Percentiles rank a stretch among this genome's conserved stretches.
Conservation (phyloP, 257 asterid species). For the Dorcoceras hygrometricum region DNA sequence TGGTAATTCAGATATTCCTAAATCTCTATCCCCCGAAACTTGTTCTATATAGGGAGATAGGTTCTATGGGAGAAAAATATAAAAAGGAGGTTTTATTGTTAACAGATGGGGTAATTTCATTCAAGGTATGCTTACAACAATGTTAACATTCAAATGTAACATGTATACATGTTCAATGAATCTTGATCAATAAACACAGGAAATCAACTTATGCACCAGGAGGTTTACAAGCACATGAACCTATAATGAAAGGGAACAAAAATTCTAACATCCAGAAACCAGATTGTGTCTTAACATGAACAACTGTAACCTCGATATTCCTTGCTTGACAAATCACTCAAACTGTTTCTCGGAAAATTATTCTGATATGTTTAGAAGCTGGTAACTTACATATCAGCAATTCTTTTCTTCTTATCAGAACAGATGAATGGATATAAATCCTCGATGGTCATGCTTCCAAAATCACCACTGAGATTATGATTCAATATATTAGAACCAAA, state of each 20-base stretch:
- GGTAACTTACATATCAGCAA: slow-evolving; percentile 43
- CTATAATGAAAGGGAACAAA: neutral
- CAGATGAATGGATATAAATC: slow-evolving; percentile 46
- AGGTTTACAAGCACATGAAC: neutral
- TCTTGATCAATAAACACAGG: neutral
- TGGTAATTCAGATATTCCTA: neutral
- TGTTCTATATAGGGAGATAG: neutral
- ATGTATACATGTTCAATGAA: neutral
- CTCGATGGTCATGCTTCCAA: slow-evolving; percentile 38
- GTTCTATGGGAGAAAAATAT: no score
- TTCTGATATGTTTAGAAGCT: neutral
- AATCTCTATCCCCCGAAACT: neutral
- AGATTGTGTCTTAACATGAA: neutral
- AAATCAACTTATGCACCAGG: neutral
- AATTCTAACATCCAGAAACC: neutral
- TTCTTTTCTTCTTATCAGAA: slow-evolving; percentile 43
- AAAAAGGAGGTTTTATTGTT: neutral
- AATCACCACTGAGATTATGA: slow-evolving; percentile 31
- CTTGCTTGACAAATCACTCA: neutral
- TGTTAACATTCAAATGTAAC: neutral
- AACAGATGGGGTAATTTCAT: no score
- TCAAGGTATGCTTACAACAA: neutral
- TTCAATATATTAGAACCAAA: slow-evolving; percentile 36
- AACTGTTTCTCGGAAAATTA: neutral
- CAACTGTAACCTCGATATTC: neutral